Evolutionary conservation across 2,329 filamentous ascomycete genomes (phyloP).

Genomic region (Ophiognomonia clavigignenti-juglandacearum): DNA sequence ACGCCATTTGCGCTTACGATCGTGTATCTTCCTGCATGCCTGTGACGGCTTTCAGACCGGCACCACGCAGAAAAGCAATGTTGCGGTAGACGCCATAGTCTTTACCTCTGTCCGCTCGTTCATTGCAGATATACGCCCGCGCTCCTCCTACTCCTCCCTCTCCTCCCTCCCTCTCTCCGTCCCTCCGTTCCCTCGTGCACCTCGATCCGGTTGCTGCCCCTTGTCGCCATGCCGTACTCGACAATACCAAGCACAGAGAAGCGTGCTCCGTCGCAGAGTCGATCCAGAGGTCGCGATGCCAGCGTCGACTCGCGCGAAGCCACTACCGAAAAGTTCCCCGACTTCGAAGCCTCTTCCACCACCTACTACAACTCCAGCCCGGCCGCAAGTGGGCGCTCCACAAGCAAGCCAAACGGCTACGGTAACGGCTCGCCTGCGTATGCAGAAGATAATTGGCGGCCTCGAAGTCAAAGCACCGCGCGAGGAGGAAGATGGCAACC

Average conservation of each 20-base stretch:
- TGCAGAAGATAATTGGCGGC: constrained; percentile 54
- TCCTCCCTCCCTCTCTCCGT: background rate
- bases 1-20: background rate
- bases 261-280: constrained; percentile 30
- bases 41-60: constrained; percentile 3
- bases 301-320: constrained; percentile 22
- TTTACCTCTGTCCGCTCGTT: constrained; percentile 17
- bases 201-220: constrained; percentile 7
- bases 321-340: constrained; percentile 54
- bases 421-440: constrained; percentile 21
- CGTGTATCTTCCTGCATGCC: background rate
- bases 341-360: constrained; percentile 37
- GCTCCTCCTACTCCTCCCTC: constrained; percentile 7
- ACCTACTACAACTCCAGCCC: background rate
- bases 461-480: constrained; percentile 45
- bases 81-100: constrained; percentile 11
- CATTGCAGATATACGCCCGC: constrained; percentile 1
- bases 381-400: background rate
- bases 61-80: constrained; percentile 12
- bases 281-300: constrained; percentile 23
- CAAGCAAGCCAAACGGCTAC: constrained; percentile 24
- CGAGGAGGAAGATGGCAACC: constrained; percentile 25
- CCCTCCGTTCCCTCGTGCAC: background rate
- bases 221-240: constrained; percentile 34
- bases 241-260: constrained; percentile 26